Evolutionary conservation across 2,329 filamentous ascomycete species (phyloP), one percentile per base, ranked within the genome.

Genomic region (Dendrostoma leiphaemia): DNA sequence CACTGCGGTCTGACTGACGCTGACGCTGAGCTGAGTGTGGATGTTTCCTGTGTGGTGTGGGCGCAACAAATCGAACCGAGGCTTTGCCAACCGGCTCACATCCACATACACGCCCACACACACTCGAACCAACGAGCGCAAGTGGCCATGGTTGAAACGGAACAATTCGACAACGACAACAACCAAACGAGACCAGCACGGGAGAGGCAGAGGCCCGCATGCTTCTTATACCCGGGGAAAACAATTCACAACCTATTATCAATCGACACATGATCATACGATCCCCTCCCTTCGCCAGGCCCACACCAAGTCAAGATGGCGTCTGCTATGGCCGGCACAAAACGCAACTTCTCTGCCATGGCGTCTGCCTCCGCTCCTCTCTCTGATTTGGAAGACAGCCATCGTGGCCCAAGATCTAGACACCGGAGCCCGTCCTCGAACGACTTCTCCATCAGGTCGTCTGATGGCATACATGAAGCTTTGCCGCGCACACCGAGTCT

Each of bases 331-430:
- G 54, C 59, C 5, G 63, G 63, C 40, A 51, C 60, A 41, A 66
- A 66, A 57, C 63, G 64, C 35, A 59, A 57, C 45, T 63, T 63
- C 40, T 55, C 63, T 17, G 41, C 56, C 19, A 61, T 64, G 59
- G 60, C 59, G 28, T 40, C n/a, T n/a, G n/a, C n/a, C n/a, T n/a
- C n/a, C n/a, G n/a, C n/a, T n/a, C n/a, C n/a, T n/a, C n/a, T n/a
- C n/a, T n/a, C 50, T 23, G 37, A 55, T 3, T 57, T 54, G 59
- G 56, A 57, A 12, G 37, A 44, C 29, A 41, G 35, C 28, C 48
- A 46, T 13, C 48, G 32, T 12, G 21, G 46, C 8, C 23, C 32
- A 1, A n/a, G 19, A 10, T 54, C 55, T 12, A 48, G 23, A 15
- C 34, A 38, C 32, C 48, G 45, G 19, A 52, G 48, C 17, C 44